Base-by-base conservation (phyloP, 1,284 basidiomycete species). In the Cutaneotrichosporon sp. region DNA sequence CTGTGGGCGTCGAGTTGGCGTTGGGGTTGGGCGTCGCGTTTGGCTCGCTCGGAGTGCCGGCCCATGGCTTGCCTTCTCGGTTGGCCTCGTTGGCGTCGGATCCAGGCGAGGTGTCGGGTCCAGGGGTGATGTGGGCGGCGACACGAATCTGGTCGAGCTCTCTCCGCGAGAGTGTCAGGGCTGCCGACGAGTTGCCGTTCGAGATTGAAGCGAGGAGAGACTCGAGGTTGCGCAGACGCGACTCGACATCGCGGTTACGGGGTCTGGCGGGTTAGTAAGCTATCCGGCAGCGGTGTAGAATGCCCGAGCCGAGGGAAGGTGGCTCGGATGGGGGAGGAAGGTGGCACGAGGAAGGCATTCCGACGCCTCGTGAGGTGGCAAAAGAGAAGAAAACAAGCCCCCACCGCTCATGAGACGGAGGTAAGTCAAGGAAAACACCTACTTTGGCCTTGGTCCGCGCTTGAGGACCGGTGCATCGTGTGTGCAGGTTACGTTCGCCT, bases 401-500 rank as follows among this genome's bases (percentile, higher is more conserved):
- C 13, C 42, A 27, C 22, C 43, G 9, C 29, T 9, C 29, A 29
- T 9, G 20, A 11, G 42, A 9, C 13, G 25, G 16, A 4, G 45
- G 51, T 25, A 38, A 22, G 18, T 20, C 29, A 36, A 33, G n/a
- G 25, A 25, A 18, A 22, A 24, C 25, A 62, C 65, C 51, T 45
- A 70, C 70, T 69, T 67, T 56, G 71, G 71, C 24, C 71, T 45
- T 3, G 71, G 71, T 9, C 71, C 71, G 36, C 71, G 65, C 55
- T 73, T 73, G 42, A 73, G 51, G 13, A 73, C 67, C 9, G 71
- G 71, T 1, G 71, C 70, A 46, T 71, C 66, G 60, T 70, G 69
- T 1, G 71, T 73, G 54, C 71, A 73, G 20, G 64, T 63, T 13
- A 67, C 66, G 25, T 60, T 57, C 1, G 71, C 70, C 47, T 69